Conservation (phyloP, 108 stramenopile genomes). For the Skeletonema grethae region DNA sequence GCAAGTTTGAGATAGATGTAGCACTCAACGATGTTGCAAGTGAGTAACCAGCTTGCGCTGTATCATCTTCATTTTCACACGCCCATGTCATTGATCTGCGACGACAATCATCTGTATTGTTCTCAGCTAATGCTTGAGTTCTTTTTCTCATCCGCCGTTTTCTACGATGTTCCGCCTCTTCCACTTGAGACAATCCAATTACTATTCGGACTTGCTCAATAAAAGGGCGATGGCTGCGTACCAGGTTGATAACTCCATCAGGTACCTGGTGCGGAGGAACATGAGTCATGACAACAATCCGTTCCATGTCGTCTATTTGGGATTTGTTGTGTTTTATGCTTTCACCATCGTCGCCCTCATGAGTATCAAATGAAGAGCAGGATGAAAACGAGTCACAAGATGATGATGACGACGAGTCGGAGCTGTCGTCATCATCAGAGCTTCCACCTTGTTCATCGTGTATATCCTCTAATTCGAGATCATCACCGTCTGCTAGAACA, state of each 20-base stretch:
- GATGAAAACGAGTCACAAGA: slow-evolving; percentile 39
- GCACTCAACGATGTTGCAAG: background rate
- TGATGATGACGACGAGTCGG: slow-evolving; percentile 11
- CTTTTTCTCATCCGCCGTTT: slow-evolving; percentile 28
- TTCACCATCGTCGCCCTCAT: slow-evolving; percentile 4
- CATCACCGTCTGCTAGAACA: background rate
- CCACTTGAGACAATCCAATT: slow-evolving; percentile 41
- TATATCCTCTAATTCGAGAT: background rate
- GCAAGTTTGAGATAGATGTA: slow-evolving; percentile 1
- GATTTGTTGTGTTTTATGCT: background rate
- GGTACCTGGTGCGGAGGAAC: slow-evolving; percentile 85
- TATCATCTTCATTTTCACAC: slow-evolving; percentile 15
- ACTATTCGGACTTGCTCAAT: slow-evolving; percentile 80
- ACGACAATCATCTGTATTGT: slow-evolving; percentile 3
- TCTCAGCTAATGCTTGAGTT: background rate
- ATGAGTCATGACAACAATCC: slow-evolving; percentile 74
- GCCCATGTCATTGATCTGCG: slow-evolving; percentile 42
- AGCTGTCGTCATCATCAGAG: slow-evolving; percentile 8
- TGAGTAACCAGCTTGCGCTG: background rate
- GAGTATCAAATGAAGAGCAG: slow-evolving; percentile 24
- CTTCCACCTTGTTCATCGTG: background rate
- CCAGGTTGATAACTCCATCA: slow-evolving; percentile 78
- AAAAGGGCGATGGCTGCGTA: slow-evolving; percentile 66
- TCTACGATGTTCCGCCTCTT: slow-evolving; percentile 27
- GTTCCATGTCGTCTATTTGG: slow-evolving; percentile 11